Conservation (phyloP, 1,139 yeast genomes). For the Candida sp. region DNA sequence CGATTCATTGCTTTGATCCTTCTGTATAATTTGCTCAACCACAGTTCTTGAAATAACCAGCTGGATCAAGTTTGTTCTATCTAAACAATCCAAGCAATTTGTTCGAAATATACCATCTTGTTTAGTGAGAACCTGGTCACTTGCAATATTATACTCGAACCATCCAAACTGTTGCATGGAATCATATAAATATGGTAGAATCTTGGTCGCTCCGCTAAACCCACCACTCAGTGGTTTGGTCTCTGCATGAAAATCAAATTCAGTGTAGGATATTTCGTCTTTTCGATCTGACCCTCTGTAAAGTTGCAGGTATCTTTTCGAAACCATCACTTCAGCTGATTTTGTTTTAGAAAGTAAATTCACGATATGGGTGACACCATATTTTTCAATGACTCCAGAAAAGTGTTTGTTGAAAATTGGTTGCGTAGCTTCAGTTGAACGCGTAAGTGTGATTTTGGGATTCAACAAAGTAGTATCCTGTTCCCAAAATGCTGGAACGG, state of each 20-base stretch:
- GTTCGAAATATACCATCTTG: constrained; percentile 91
- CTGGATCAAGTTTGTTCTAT: constrained; percentile 89
- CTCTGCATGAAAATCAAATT: constrained; percentile 92
- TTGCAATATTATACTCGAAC: constrained; percentile 59
- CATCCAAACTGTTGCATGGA: constrained; percentile 79
- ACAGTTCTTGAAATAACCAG: constrained; percentile 69
- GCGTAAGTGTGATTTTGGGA: constrained; percentile 82
- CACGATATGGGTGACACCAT: constrained; percentile 84
- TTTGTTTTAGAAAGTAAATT: constrained; percentile 76
- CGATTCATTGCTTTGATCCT: constrained; percentile 28
- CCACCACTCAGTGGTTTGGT: constrained; percentile 75
- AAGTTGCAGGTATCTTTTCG: constrained; percentile 64
- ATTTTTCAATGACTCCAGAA: constrained; percentile 60
- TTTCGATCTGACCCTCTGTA: constrained; percentile 36
- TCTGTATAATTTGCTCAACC: constrained; percentile 58
- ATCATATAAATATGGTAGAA: constrained; percentile 60
- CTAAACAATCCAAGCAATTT: constrained; percentile 93
- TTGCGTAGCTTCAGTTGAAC: constrained; percentile 90
- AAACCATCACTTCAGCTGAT: constrained; percentile 71
- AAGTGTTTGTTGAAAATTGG: constrained; percentile 87
- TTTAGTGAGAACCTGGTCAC: constrained; percentile 53
- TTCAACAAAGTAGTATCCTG: constrained; percentile 85
- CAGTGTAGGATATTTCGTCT: constrained; percentile 60
- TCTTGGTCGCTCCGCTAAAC: constrained; percentile 75
- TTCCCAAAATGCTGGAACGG: constrained; percentile 97